A percentile compares a stretch with the other conserved stretches of the same genome.
These are phyloP conservation scores for Kwoniella shivajii DNA, from an alignment of 1,284 basidiomycete species.

Conservation along the genomic window DNA sequence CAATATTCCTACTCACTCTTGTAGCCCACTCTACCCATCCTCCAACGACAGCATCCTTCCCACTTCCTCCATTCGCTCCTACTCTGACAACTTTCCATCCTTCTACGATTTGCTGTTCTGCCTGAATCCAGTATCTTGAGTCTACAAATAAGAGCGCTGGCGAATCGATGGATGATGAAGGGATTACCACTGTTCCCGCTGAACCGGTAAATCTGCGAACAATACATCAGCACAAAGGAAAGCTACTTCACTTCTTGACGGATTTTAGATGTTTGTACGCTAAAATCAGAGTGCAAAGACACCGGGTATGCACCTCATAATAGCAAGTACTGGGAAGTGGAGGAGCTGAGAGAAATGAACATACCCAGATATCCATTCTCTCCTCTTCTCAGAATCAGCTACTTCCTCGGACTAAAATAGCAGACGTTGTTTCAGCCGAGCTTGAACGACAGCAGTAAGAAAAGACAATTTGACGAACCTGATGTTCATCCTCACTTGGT, in stretches of 20 bases:
- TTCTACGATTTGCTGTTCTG: slow-evolving; percentile 74
- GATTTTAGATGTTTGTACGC: no score
- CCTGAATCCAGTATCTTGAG: slow-evolving; percentile 87
- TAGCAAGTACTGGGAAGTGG: neutral
- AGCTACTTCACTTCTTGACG: no score
- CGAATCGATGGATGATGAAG: slow-evolving; percentile 63
- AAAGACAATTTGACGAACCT: slow-evolving; percentile 36
- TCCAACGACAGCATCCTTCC: slow-evolving; percentile 55
- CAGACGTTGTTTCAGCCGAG: neutral
- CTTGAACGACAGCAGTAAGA: no score
- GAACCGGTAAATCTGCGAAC: slow-evolving; percentile 73
- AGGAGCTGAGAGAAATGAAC: slow-evolving; percentile 34
- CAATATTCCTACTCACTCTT: slow-evolving; percentile 53
- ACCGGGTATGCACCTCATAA: no score
- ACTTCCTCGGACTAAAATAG: slow-evolving; percentile 71
- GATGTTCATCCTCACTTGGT: slow-evolving; percentile 84
- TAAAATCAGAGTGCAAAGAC: no score
- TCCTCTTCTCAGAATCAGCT: slow-evolving; percentile 74
- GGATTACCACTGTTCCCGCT: slow-evolving; percentile 79
- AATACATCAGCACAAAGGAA: neutral
- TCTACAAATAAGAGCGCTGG: slow-evolving; percentile 69
- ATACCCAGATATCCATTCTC: slow-evolving; percentile 79
- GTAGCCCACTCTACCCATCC: slow-evolving; percentile 79
- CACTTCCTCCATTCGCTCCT: slow-evolving; percentile 59
- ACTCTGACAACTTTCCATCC: slow-evolving; percentile 72